phyloP scores from a whole-genome alignment of 1,139 yeast species.

The Candida sojae region DNA sequence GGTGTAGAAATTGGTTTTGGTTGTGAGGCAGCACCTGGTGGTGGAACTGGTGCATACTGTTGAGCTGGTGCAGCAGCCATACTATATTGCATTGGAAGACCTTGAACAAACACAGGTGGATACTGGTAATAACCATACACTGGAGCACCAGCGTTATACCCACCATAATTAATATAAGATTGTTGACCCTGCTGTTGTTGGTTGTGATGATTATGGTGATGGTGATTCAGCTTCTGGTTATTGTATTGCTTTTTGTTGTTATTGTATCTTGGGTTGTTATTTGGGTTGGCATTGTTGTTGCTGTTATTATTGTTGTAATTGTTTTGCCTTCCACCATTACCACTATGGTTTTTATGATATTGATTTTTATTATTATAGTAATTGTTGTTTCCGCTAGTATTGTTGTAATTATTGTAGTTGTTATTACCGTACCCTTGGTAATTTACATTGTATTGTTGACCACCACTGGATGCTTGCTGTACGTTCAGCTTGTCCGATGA shows the following conservation, averaged over 20 bases:
- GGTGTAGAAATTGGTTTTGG: constrained; percentile 17
- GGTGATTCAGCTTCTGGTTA: constrained; percentile 18
- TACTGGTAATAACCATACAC: constrained; percentile 20
- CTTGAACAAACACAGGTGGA: constrained; percentile 19
- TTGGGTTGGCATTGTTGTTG: constrained; percentile 5
- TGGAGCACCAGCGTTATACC: constrained; percentile 17
- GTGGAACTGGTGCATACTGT: constrained; percentile 9
- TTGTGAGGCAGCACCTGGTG: constrained; percentile 13
- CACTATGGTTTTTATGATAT: constrained; percentile 6
- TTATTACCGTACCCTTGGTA: constrained; percentile 9
- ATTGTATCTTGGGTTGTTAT: constrained; percentile 9
- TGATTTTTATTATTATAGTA: constrained; percentile 12
- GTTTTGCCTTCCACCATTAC: constrained; percentile 12
- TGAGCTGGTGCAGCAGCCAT: constrained; percentile 10
- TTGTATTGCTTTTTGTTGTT: constrained; percentile 18
- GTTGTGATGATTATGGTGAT: constrained; percentile 14
- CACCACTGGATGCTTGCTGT: constrained; percentile 2
- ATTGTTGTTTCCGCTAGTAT: constrained; percentile 7
- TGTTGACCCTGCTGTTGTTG: constrained; percentile 17
- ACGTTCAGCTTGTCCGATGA: constrained; percentile 1
- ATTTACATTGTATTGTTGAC: constrained; percentile 8
- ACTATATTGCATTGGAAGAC: constrained; percentile 14
- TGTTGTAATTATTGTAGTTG: constrained; percentile 5
- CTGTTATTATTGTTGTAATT: constrained; percentile 10
- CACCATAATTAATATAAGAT: constrained; percentile 15